These are phyloP conservation scores for Curvularia hawaiiensis DNA, from an alignment of 2,329 filamentous ascomycete species.

Conservation along the genomic window DNA sequence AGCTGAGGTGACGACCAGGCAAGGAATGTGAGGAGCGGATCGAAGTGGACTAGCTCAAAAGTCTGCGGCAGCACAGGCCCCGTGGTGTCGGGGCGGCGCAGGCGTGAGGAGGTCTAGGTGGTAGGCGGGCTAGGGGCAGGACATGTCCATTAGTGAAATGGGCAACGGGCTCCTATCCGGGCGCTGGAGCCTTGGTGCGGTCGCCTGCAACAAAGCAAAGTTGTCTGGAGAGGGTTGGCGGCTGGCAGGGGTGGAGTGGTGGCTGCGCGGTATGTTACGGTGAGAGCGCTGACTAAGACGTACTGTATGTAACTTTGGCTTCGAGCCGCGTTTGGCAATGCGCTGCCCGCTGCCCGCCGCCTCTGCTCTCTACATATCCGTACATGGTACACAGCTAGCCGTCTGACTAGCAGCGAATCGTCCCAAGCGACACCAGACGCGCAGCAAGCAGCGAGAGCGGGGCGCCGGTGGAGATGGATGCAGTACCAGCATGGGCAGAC, in stretches of 20 bases:
- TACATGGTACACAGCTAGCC: background rate
- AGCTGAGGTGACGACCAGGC: constrained; percentile 36
- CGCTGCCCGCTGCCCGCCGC: background rate
- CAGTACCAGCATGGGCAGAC: constrained; percentile 1
- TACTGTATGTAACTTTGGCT: background rate
- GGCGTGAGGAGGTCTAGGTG: constrained; percentile 13
- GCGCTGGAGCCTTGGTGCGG: constrained; percentile 30
- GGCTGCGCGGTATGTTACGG: constrained; percentile 1
- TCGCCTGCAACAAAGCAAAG: constrained; percentile 19
- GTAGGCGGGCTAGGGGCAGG: constrained; percentile 6
- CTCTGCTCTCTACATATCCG: background rate
- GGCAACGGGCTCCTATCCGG: constrained; percentile 16
- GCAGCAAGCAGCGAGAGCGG: background rate
- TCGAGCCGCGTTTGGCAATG: background rate
- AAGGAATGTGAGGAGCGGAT: constrained; percentile 37
- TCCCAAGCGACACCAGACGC: constrained; percentile 6
- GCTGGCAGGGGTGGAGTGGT: constrained; percentile 19
- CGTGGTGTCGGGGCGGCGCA: constrained; percentile 21
- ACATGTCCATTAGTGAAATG: constrained; percentile 4
- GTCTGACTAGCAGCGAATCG: background rate
- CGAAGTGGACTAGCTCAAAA: constrained; percentile 34
- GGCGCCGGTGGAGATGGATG: background rate
- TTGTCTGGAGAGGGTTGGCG: constrained; percentile 19
- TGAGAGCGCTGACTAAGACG: constrained; percentile 15
- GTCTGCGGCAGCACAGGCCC: constrained; percentile 34